Evolutionary conservation across 805 yeast species (phyloP).

Genomic region (Candida awuae): DNA sequence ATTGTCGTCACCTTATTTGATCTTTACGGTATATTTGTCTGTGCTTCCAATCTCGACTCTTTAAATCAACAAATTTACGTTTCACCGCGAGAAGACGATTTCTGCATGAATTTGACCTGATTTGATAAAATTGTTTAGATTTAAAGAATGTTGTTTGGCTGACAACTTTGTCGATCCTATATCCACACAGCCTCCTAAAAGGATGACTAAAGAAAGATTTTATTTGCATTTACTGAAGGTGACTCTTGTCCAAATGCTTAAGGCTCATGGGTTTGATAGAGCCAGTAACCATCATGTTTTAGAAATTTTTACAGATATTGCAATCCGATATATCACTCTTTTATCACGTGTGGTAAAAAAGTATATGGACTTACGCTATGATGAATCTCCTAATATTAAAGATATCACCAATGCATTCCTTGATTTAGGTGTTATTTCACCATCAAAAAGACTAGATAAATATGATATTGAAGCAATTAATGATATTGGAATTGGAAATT

Average conservation of each 20-base stretch:
- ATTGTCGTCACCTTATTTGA: too few species aligned
- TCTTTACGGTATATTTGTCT: too few species aligned
- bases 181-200: too few species aligned
- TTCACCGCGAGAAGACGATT: too few species aligned
- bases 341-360: constrained; percentile 43
- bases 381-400: constrained; percentile 36
- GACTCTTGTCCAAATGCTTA: constrained; percentile 46
- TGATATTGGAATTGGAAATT: constrained; percentile 40
- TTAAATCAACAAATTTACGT: too few species aligned
- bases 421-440: constrained; percentile 53
- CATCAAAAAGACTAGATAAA: constrained; percentile 46
- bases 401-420: constrained; percentile 70
- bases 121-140: too few species aligned
- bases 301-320: constrained; percentile 71
- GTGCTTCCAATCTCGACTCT: too few species aligned
- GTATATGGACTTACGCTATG: constrained; percentile 40
- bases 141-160: too few species aligned
- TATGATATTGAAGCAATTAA: constrained; percentile 41
- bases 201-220: constrained; percentile 22
- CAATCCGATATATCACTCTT: constrained; percentile 52
- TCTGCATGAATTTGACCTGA: too few species aligned
- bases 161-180: too few species aligned
- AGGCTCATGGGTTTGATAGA: constrained; percentile 78
- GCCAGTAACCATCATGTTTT: constrained; percentile 57
- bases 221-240: constrained; percentile 26